Evolutionary conservation across 1,139 yeast genomes (phyloP).

Genomic region (Suhomyces guaymorum): DNA sequence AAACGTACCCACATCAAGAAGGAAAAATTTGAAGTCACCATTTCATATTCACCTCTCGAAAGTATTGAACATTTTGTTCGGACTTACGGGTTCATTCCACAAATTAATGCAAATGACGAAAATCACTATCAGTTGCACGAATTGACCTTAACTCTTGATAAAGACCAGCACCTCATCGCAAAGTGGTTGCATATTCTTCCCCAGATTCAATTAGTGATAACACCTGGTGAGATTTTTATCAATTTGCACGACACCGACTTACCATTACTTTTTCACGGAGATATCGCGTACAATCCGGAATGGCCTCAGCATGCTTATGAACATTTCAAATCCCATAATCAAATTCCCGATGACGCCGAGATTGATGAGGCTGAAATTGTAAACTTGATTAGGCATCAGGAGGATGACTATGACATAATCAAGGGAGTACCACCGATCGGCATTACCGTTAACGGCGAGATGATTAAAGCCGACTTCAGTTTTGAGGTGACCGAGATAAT

Average conservation of each 20-base stretch:
- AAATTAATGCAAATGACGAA: conserved; percentile 2
- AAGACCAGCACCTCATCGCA: conserved; percentile 10
- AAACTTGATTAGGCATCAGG: conserved; percentile 17
- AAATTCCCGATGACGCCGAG: conserved; percentile 14
- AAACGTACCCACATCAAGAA: conserved; percentile 17
- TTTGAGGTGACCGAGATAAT: conserved; percentile 3
- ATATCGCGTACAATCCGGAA: conserved; percentile 18
- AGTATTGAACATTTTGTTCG: conserved; percentile 48
- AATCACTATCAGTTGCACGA: conserved; percentile 14
- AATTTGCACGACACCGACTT: conserved; percentile 16
- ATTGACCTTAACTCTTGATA: conserved; percentile 8
- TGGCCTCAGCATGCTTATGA: conserved; percentile 17
- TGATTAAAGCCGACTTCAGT: conserved; percentile 9
- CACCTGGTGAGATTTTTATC: conserved; percentile 9
- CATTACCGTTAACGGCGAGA: conserved; percentile 15
- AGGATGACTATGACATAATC: conserved; percentile 16
- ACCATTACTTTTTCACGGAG: conserved; percentile 20
- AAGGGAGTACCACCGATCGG: conserved; percentile 20
- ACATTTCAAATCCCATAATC: conserved; percentile 9
- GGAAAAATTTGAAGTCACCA: conserved; percentile 41
- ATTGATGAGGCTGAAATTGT: conserved; percentile 16
- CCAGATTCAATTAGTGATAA: conserved; percentile 13
- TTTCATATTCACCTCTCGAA: conserved; percentile 51
- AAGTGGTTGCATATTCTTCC: conserved; percentile 26
- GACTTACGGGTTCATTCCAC: conserved; percentile 62